These are phyloP conservation scores for Tulasnella sp. DNA, from an alignment of 768 basidiomycete genomes.

Conservation along the genomic window DNA sequence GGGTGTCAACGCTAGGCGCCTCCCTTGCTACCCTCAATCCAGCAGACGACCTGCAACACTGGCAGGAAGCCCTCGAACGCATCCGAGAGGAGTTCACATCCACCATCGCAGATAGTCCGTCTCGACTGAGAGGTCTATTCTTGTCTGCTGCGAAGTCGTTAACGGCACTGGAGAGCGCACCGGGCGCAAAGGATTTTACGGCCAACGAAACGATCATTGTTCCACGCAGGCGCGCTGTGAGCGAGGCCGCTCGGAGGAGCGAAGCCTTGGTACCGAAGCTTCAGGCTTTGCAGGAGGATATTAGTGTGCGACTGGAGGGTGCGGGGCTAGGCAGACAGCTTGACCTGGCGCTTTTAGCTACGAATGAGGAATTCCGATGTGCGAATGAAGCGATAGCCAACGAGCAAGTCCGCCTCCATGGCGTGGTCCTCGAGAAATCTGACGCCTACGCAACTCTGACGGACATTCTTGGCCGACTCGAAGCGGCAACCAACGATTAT, in stretches of 20 bases:
- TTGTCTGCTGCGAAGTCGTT: constrained; percentile 45
- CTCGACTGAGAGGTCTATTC: constrained; percentile 37
- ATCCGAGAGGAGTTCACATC: constrained; percentile 32
- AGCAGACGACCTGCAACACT: constrained; percentile 19
- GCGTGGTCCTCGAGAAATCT: background rate
- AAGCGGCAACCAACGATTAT: background rate
- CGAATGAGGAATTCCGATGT: background rate
- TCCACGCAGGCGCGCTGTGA: constrained; percentile 38
- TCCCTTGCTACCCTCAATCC: constrained; percentile 21
- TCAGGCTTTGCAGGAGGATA: constrained; percentile 2
- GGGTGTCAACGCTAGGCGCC: constrained; percentile 32
- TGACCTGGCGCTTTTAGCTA: background rate
- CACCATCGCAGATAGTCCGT: constrained; percentile 28
- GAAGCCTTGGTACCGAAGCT: constrained; percentile 3
- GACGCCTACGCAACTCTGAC: background rate
- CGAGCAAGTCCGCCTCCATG: background rate
- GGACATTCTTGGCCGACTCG: background rate
- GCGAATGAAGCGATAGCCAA: background rate
- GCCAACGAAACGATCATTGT: constrained; percentile 40
- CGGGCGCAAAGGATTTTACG: constrained; percentile 34
- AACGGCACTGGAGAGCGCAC: constrained; percentile 41
- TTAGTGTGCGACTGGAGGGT: constrained; percentile 1
- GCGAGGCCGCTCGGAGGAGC: constrained; percentile 30
- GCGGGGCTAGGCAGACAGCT: background rate
- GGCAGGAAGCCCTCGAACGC: constrained; percentile 28